These are phyloP conservation scores for Lentinula sp. DNA, from an alignment of 768 basidiomycete genomes.

Conservation along the genomic window DNA sequence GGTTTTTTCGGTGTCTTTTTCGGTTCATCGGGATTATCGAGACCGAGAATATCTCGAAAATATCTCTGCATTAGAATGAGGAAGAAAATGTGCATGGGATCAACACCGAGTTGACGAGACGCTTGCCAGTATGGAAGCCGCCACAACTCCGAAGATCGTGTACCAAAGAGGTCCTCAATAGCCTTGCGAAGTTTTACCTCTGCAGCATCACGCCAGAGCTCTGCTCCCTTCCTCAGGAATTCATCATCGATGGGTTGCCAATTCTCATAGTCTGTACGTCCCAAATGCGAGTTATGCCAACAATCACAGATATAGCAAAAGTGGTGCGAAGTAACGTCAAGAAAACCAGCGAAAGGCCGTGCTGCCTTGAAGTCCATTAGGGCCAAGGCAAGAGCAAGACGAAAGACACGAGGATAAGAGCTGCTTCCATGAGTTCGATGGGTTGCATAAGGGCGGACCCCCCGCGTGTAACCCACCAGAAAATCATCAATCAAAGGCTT, in stretches of 20 bases:
- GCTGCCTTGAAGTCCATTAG: not conserved
- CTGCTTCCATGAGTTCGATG: too few relatives aligned
- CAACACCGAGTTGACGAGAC: slow-evolving; percentile 21
- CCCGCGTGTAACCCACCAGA: too few relatives aligned
- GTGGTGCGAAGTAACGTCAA: not conserved
- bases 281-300: not conserved
- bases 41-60: not conserved
- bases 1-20: not conserved
- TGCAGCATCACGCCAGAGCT: slow-evolving; percentile 15
- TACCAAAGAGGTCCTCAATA: slow-evolving; percentile 16
- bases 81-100: slow-evolving; percentile 27
- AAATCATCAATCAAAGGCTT: too few relatives aligned
- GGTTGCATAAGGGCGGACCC: too few relatives aligned
- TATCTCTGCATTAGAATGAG: not conserved
- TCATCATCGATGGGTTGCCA: slow-evolving; percentile 10
- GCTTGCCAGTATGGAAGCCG: slow-evolving; percentile 31
- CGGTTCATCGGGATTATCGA: not conserved
- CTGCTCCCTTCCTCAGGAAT: slow-evolving; percentile 11
- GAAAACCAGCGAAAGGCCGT: not conserved
- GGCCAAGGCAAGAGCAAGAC: not conserved
- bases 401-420: slow-evolving; percentile 1
- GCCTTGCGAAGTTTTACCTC: slow-evolving; percentile 9
- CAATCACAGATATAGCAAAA: not conserved
- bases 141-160: slow-evolving; percentile 22
- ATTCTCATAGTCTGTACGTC: slow-evolving; percentile 6